Evolutionary conservation across 1,139 yeast species (phyloP), one percentile per base, ranked within the genome.

Genomic region (Geotrichum candidum): DNA sequence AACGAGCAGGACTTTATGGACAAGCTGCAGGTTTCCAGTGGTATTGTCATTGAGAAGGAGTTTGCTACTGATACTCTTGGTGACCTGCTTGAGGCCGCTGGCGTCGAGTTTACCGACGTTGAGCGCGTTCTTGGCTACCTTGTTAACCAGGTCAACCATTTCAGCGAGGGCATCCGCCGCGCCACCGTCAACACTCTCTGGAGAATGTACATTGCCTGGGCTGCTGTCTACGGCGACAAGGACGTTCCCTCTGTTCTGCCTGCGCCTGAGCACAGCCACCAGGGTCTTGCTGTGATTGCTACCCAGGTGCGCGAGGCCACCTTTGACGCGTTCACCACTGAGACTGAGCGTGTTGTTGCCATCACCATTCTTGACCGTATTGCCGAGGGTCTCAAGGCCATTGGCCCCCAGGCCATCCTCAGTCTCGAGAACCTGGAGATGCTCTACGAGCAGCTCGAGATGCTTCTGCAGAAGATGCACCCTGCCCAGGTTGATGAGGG

Each of bases 41-140:
- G 97, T 80, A 86, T 94, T 71, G 90, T 97, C 67, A 88, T 90
- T 71, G 99, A 94, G 79, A 94, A 94, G 79, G 99, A 94, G 79
- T 90, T 90, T 70, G 97, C 97, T n/a, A 83, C 95, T 55, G 95
- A 92, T 72, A 96, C 97, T 29, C 79, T 94, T 69, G 87, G 91
- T 57, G 97, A 94, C 72, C 82, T 94, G 72, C 96, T 97, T 65
- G 76, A 82, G 64, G 96, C 96, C 68, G 87, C 96, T 59, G 90
- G 91, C 70, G 85, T 83, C 66, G 85, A 84, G 60, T 91, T 94
- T 77, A 86, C 87, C 68, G 92, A 84, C 72, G 86, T 91, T 66
- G 92, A 88, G 73, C 82, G 84, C 66, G 82, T 94, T 31, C 77
- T 90, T 68, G 80, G 82, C 66, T 81, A 84, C 46, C 81, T 94